A percentile compares a stretch with the other conserved stretches of the same genome.
phyloP scores from a whole-genome alignment of 1,139 yeast species.

The Blastobotrys illinoisensis region DNA sequence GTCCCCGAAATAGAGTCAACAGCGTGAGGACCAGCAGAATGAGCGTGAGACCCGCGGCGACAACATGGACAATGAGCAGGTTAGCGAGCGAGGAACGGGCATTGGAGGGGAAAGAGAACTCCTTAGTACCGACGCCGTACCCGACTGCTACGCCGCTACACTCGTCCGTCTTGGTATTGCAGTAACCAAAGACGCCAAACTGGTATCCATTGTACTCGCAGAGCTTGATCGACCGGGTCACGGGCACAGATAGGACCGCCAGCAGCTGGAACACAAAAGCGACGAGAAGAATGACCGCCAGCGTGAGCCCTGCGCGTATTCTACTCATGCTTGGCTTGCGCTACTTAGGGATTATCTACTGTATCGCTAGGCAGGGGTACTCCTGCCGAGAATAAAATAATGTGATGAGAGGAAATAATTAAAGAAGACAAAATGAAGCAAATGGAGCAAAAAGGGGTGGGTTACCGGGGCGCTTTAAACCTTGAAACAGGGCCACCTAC shows the following conservation, averaged over 20 bases:
- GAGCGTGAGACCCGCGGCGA: constrained; percentile 74
- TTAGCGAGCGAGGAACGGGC: constrained; percentile 66
- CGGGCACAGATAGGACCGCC: constrained; percentile 58
- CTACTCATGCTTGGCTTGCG: constrained; percentile 12
- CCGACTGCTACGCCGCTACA: constrained; percentile 53
- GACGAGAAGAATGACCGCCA: constrained; percentile 38
- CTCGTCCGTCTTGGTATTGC: constrained; percentile 39
- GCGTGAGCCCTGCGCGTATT: constrained; percentile 37
- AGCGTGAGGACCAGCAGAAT: constrained; percentile 40
- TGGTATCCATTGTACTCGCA: constrained; percentile 47
- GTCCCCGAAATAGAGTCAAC: constrained; percentile 38
- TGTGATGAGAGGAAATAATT: neutral
- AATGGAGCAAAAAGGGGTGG: neutral
- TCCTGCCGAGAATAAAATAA: neutral
- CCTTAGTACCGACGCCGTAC: constrained; percentile 37
- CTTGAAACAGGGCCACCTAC: neutral
- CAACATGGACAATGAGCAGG: constrained; percentile 71
- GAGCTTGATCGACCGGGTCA: constrained; percentile 46
- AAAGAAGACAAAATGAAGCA: neutral
- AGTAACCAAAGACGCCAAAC: constrained; percentile 87
- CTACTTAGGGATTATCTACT: neutral
- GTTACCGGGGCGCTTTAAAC: neutral
- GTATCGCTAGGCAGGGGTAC: neutral
- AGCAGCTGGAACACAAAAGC: constrained; percentile 51
- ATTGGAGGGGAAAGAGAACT: constrained; percentile 47